Base-by-base conservation (phyloP, 2,329 filamentous ascomycete genomes). In the Cercospora sp. region DNA sequence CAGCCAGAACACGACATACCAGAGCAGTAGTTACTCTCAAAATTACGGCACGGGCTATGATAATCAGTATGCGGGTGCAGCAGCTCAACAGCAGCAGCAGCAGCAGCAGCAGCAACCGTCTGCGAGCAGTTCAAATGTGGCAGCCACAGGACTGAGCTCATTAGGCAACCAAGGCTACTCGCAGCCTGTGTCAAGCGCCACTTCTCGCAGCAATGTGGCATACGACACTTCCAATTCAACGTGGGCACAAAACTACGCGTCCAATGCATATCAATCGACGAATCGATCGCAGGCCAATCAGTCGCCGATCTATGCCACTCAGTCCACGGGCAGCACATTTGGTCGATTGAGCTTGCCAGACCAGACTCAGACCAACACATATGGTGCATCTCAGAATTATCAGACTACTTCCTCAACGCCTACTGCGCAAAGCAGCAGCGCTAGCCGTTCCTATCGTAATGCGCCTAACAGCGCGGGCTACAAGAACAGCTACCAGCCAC, bases 241-340 rank as follows among this genome's bases (percentile, higher is more conserved):
- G 10, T 68, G 64, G 63, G 64, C 42, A 13, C 67, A 67, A 30
- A 63, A 58, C n/a, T 69, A 68, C 26, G 55, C 58, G 8, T 16
- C 64, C 9, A 66, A 36, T 60, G 39, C 72, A 18, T 72, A 72
- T 55, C 70, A 67, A 13, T 60, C 69, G n/a, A 57, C 55, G 67
- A 45, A 70, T 45, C 69, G 73, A 12, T 69, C 67, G 30, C 71
- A 74, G 31, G 70, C 69, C 30, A 75, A 73, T 58, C 67, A 67
- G 16, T 75, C 74, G 23, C 75, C 75, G 7, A 65, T 73, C 6
- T 75, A 73, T 53, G 63, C 73, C 20, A 72, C 70, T 26, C 69
- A 70, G 45, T 65, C 69, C 10, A 61, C 72, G 2, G 72, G 59
- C 9, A 67, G 67, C 5, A 75, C 70, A 1, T 73, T 72, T 59